A percentile compares a stretch with the other conserved stretches of the same genome.
Evolutionary conservation across 768 basidiomycete genomes (phyloP).

Genomic region (Mycena leptocephala): DNA sequence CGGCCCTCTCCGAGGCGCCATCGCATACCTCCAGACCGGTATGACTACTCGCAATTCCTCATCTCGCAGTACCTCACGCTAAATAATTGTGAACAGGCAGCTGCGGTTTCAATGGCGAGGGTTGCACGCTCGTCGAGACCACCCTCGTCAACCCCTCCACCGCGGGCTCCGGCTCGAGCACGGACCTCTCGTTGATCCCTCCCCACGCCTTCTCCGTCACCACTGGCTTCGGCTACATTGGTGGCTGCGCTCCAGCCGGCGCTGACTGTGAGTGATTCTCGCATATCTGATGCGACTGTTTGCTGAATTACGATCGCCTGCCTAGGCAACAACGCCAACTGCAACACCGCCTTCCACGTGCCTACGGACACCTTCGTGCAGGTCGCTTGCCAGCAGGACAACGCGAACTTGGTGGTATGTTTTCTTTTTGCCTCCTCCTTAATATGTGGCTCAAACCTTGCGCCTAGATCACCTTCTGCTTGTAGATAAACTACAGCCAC

Average conservation of each 20-base stretch:
- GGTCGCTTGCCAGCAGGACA: constrained; percentile 50
- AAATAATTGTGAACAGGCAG: constrained; percentile 35
- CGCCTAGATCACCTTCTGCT: constrained; percentile 21
- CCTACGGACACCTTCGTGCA: constrained; percentile 48
- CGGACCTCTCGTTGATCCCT: constrained; percentile 52
- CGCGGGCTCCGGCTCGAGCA: constrained; percentile 52
- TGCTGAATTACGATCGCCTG: not conserved
- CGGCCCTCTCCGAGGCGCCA: constrained; percentile 47
- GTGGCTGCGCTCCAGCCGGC: constrained; percentile 47
- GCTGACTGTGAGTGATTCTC: constrained; percentile 43
- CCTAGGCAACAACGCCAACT: constrained; percentile 47
- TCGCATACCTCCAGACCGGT: constrained; percentile 45
- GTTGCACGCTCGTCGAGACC: constrained; percentile 53
- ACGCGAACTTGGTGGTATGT: constrained; percentile 42
- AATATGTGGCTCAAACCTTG: not conserved
- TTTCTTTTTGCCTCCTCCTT: not conserved
- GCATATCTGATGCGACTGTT: not conserved
- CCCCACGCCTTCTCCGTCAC: constrained; percentile 53
- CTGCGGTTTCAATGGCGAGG: constrained; percentile 55
- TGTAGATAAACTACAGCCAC: not conserved
- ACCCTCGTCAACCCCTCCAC: constrained; percentile 51
- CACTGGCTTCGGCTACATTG: constrained; percentile 50
- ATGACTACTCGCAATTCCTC: not conserved
- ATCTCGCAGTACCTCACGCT: constrained; percentile 13
- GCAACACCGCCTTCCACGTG: constrained; percentile 50